Percentiles rank a stretch among this genome's conserved stretches.
phyloP scores from a whole-genome alignment of 1,284 basidiomycete species.

The Coriolopsis trogii region DNA sequence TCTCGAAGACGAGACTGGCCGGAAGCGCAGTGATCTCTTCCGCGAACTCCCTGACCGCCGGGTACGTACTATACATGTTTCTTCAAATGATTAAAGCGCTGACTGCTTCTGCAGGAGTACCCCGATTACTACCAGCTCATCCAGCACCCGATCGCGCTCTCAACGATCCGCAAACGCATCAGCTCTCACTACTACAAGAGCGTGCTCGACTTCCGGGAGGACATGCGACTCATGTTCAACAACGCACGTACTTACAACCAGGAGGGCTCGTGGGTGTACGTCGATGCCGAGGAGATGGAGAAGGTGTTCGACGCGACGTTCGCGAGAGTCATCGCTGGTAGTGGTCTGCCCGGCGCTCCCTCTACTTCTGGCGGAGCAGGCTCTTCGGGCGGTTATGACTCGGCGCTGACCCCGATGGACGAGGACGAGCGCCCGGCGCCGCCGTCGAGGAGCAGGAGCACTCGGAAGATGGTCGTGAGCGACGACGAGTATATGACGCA shows the following conservation, averaged over 20 bases:
- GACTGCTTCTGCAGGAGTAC: slow-evolving; percentile 64
- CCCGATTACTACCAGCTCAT: slow-evolving; percentile 84
- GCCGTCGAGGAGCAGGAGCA: slow-evolving; percentile 51
- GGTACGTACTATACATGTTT: slow-evolving; percentile 42
- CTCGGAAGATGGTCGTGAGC: slow-evolving; percentile 72
- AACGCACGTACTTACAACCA: slow-evolving; percentile 93
- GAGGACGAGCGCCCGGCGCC: slow-evolving; percentile 68
- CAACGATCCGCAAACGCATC: slow-evolving; percentile 85
- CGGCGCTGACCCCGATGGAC: slow-evolving; percentile 75
- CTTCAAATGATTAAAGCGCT: slow-evolving; percentile 2
- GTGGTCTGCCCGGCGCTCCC: slow-evolving; percentile 74
- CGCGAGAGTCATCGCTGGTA: slow-evolving; percentile 58
- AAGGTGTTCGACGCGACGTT: slow-evolving; percentile 76
- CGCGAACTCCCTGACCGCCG: slow-evolving; percentile 76
- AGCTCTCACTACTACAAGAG: slow-evolving; percentile 77
- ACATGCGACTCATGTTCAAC: slow-evolving; percentile 90
- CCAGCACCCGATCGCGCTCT: slow-evolving; percentile 81
- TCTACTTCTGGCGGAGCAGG: slow-evolving; percentile 31
- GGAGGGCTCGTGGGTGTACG: slow-evolving; percentile 90
- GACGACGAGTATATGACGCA: slow-evolving; percentile 63
- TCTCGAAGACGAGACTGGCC: slow-evolving; percentile 73
- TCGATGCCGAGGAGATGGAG: slow-evolving; percentile 92
- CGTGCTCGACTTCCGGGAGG: slow-evolving; percentile 74
- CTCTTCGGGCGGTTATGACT: slow-evolving; percentile 58
- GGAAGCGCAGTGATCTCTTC: slow-evolving; percentile 85